Evolutionary conservation across 208 protist genomes (phyloP).

Genomic region (Trypanosoma brucei): DNA sequence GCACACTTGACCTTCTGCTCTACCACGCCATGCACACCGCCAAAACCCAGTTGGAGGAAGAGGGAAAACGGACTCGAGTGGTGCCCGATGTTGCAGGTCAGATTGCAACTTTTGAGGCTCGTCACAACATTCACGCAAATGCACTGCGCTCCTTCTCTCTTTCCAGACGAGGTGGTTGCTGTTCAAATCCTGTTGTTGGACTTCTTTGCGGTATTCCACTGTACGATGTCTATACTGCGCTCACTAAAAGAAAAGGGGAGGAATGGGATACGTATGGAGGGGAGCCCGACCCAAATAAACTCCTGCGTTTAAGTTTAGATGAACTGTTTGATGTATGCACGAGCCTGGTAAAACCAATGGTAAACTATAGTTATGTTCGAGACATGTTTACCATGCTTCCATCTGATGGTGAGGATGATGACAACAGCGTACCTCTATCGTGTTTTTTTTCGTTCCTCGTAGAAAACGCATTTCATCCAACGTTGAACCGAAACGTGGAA

Average conservation of each 20-base stretch:
- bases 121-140: background rate
- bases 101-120: constrained; percentile 19
- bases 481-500: constrained; percentile 44
- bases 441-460: constrained; percentile 56
- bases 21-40: constrained; percentile 22
- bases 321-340: constrained; percentile 18
- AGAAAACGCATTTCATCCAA: constrained; percentile 50
- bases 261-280: background rate
- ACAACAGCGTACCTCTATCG: constrained; percentile 14
- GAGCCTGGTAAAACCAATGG: constrained; percentile 19
- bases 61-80: background rate
- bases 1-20: constrained; percentile 67
- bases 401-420: constrained; percentile 19
- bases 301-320: constrained; percentile 8
- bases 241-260: constrained; percentile 24
- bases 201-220: constrained; percentile 45
- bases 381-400: constrained; percentile 41
- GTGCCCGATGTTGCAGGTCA: constrained; percentile 3
- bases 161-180: background rate
- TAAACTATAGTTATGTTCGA: constrained; percentile 43
- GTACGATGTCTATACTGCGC: constrained; percentile 37
- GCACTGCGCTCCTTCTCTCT: background rate
- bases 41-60: background rate
- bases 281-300: background rate
- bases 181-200: constrained; percentile 54